Evolutionary conservation across 2,329 filamentous ascomycete genomes (phyloP), one percentile per base, ranked within the genome.

Genomic region (Penicillium glabrum): DNA sequence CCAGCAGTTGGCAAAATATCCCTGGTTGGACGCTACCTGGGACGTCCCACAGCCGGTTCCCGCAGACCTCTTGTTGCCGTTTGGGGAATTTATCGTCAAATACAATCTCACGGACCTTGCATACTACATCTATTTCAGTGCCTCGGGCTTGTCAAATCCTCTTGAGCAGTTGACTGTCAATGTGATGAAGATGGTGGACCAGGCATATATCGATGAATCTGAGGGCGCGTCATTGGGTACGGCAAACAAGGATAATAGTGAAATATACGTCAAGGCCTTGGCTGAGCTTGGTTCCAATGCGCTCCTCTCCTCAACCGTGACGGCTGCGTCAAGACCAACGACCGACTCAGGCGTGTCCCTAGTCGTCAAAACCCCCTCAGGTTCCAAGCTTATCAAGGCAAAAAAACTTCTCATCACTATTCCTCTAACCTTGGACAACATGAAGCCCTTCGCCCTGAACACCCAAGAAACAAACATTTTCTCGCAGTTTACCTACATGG

Each of bases 401-500:
- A 70, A 71, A 33, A 73, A 77, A 50, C 56, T 82, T 1, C 57
- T 82, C 7, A 67, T 77, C 21, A 69, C 77, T 14, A 72, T 77
- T 16, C 78, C 78, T 0, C 77, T 77, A 2, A 67, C 66, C 26
- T 44, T 73, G 5, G 55, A 70, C 0, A 72, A 70, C 46, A 67
- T 80, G 11, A 5, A 47, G 0, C 63, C 61, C 1, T 75, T 76
- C 60, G 74, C 75, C 54, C 61, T 80, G 10, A 65, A 60, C 43
- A 3, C 43, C 1, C 19, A 61, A 0, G 78, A 81, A 54, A 49
- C 8, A 3, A 26, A 43, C 1, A 35, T 79, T 5, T 79, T 81
- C 53, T 19, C 52, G 1, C 67, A 76, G 50, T 74, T 77, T 55
- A 56, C 53, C 16, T 62, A 66, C 50, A 68, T 56, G 1, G 68